These are phyloP conservation scores for Phytophthora sansomeana DNA, from an alignment of 352 stramenopile species.

Conservation along the genomic window DNA sequence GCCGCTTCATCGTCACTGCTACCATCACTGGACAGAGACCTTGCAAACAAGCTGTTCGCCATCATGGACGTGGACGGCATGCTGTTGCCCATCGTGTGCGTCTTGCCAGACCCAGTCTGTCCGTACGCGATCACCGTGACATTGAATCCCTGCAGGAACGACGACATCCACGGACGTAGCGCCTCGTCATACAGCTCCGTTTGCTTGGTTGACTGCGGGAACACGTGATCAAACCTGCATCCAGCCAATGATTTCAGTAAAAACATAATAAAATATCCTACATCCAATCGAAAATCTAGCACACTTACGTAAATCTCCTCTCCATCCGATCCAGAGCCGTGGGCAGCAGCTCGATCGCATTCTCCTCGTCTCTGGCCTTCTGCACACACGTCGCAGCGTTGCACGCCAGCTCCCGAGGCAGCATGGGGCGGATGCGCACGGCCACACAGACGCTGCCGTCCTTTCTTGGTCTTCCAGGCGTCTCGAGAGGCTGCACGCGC, in stretches of 20 bases:
- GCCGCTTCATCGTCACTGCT: conserved; percentile 20
- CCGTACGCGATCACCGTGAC: conserved; percentile 90
- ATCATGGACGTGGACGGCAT: conserved; percentile 53
- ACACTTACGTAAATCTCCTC: conserved; percentile 74
- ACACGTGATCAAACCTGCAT: conserved; percentile 84
- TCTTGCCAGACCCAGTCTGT: conserved; percentile 88
- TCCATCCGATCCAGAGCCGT: conserved; percentile 25
- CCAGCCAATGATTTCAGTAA: conserved; percentile 8
- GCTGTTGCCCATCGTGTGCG: conserved; percentile 86
- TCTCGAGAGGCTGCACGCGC: conserved; percentile 25
- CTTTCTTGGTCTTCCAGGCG: conserved; percentile 37
- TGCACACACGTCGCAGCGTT: conserved; percentile 59
- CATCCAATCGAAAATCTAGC: conserved; percentile 4
- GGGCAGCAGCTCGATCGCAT: conserved; percentile 42
- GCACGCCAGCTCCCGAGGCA: conserved; percentile 77
- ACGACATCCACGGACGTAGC: conserved; percentile 79
- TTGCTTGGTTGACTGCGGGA: conserved; percentile 63
- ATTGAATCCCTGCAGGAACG: conserved; percentile 91
- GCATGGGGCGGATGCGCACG: conserved; percentile 77
- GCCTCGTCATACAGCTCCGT: conserved; percentile 77
- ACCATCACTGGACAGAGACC: conserved; percentile 20
- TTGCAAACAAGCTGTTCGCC: conserved; percentile 46
- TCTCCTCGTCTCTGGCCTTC: conserved; percentile 41
- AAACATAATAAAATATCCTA: neutral
- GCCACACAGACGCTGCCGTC: conserved; percentile 81